Evolutionary conservation across 148 eudicot genomes (phyloP), one percentile per base, ranked within the genome.

Genomic region (Diospyros lotus): DNA sequence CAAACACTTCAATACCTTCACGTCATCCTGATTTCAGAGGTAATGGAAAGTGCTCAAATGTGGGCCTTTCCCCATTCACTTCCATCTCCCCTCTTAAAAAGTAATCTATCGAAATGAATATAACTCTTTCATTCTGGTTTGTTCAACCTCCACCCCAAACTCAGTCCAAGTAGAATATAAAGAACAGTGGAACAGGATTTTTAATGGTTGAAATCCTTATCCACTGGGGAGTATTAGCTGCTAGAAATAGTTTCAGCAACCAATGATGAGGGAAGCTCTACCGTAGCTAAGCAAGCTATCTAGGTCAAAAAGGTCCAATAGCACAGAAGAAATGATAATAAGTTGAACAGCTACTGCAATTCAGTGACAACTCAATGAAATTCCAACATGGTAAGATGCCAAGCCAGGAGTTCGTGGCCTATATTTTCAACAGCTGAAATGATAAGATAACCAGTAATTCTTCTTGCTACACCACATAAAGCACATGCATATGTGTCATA

Each of bases 241-340:
- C 68, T 14, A 43, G 60, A 56, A 13, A 45, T 42, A 28, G 68
- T 14, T 65, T 65, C 18, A 45, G 46, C 51, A 9, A 65, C 43
- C 51, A 65, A 14, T 42, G 68, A 43, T 13, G 54, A 66, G 51
- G 17, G 41, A 12, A 3, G 15, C 15, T 13, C 60, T 45, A 48
- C 56, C 48, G 71, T 39, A 67, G 71, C 41, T 17, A 67, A n/a
- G 56, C 41, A 48, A 8, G 53, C 28, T 9, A 11, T 48, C 17
- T 17, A 46, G 55, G 56, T 48, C 55, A 2, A 67, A 62, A 66
- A 39, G 69, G 69, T 66, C 39, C 53, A n/a, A 66, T 51, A 62
- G 66, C 5, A 8, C 13, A 10, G 11, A 10, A 62, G 13, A 28
- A 28, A 44, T 39, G 14, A 48, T 41, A 53, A 66, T 45, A 48